Base-by-base conservation (phyloP, 805 yeast species). In the Diddensiella transvaalensis region DNA sequence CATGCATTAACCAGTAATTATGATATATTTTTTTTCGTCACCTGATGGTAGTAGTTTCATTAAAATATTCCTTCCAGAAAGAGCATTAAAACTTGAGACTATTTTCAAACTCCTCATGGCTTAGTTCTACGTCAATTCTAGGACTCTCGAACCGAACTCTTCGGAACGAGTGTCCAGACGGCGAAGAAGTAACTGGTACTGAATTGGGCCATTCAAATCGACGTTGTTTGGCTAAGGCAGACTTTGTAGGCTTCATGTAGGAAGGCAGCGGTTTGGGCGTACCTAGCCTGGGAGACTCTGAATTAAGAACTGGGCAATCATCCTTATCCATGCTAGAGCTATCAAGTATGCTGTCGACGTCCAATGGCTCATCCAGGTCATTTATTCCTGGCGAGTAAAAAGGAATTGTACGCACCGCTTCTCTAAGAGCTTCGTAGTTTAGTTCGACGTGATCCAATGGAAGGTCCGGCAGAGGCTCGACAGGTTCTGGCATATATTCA, bases 221-320 rank as follows among this genome's bases (percentile, higher is more conserved):
- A 17, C 44, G 38, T 18, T 42, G 51, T 22, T 53, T 53, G 24
- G 55, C 55, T 35, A 46, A 46, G n/a, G 49, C 49, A 3, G 57
- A 51, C 37, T 51, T 53, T 3, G 57, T 53, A 3, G 53, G 49
- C n/a, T 50, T 47, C 57, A 53, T 53, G 36, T 49, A 51, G 17
- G 48, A 46, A 4, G 52, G 49, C 15, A 46, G 17, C 11, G 2
- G 15, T 13, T 15, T 32, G 21, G 30, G 13, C 23, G 40, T 15
- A 33, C 13, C 43, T 3, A 6, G 10, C n/a, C 19, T 37, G 40
- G n/a, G n/a, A n/a, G n/a, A n/a, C n/a, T n/a, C n/a, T n/a, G n/a
- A n/a, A n/a, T n/a, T n/a, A n/a, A n/a, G n/a, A n/a, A n/a, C n/a
- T n/a, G n/a, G n/a, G n/a, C n/a, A n/a, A n/a, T n/a, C n/a, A n/a